Conservation (phyloP, 192 early-diverging fungal species). For the Kappamyces sp. region DNA sequence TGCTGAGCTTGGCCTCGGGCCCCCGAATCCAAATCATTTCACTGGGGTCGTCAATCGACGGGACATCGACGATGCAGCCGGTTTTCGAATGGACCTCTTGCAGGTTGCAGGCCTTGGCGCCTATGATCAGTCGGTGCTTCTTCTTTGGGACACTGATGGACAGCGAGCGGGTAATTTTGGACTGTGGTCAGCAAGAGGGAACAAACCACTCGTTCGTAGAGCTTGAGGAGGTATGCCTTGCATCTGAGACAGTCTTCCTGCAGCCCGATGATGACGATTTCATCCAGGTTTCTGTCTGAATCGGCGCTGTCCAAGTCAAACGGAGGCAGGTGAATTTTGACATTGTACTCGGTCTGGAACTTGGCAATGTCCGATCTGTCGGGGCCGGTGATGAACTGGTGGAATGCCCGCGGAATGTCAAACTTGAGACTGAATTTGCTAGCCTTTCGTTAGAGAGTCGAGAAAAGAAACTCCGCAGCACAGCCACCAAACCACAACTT, state of each 20-base stretch:
- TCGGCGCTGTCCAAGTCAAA: conserved; percentile 31
- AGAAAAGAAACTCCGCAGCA: background rate
- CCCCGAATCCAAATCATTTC: conserved; percentile 80
- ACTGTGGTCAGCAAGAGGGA: conserved; percentile 20
- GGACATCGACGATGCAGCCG: conserved; percentile 82
- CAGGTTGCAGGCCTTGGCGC: conserved; percentile 68
- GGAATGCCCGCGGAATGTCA: conserved; percentile 63
- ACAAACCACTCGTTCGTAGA: conserved; percentile 57
- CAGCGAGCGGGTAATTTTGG: conserved; percentile 58
- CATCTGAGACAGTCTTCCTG: conserved; percentile 63
- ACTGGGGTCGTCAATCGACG: conserved; percentile 58
- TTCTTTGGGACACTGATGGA: conserved; percentile 76
- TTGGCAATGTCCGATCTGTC: conserved; percentile 55
- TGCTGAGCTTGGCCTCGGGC: conserved; percentile 56
- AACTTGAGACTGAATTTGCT: conserved; percentile 63
- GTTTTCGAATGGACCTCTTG: conserved; percentile 80
- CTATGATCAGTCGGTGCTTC: conserved; percentile 89
- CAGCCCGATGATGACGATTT: conserved; percentile 77
- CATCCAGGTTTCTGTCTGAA: conserved; percentile 38
- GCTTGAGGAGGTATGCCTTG: conserved; percentile 51
- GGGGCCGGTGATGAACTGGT: conserved; percentile 80
- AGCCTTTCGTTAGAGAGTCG: conserved; percentile 37
- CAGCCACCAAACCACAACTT: background rate
- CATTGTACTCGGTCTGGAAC: conserved; percentile 55
- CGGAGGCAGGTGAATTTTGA: conserved; percentile 76